Conservation (phyloP, 73 alveolate species). For the Paramecium caudatum region DNA sequence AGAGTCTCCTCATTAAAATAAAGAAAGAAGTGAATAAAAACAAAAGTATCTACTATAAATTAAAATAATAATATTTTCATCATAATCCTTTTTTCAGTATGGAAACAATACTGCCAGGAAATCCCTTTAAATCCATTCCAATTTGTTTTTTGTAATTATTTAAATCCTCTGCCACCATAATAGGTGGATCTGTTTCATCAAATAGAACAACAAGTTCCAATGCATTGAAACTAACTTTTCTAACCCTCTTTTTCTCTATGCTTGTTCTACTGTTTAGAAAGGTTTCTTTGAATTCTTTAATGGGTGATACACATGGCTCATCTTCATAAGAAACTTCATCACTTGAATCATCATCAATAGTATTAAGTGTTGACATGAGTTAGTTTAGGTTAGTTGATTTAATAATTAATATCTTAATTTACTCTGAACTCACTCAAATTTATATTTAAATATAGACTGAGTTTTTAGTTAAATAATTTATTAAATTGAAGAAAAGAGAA, state of each 20-base stretch:
- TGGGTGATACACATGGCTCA: constrained; percentile 1
- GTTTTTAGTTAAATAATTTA: not conserved
- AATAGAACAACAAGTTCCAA: constrained; percentile 12
- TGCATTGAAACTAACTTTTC: constrained; percentile 42
- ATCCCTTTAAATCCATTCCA: not conserved
- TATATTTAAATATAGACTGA: not conserved
- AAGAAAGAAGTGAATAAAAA: constrained; percentile 45
- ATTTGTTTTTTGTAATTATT: not conserved
- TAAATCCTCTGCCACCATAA: constrained; percentile 41
- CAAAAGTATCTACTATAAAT: too few species aligned
- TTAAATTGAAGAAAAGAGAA: not conserved
- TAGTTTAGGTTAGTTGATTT: too few species aligned
- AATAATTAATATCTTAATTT: not conserved
- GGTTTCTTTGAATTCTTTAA: constrained; percentile 37
- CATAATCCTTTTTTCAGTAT: constrained; percentile 49
- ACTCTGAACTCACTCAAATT: not conserved
- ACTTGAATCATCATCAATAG: not conserved
- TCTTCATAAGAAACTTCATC: constrained; percentile 26
- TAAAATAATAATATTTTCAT: too few species aligned
- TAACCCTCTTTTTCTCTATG: not conserved
- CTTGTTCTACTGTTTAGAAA: not conserved
- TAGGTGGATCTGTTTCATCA: constrained; percentile 44
- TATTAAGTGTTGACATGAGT: constrained; percentile 10
- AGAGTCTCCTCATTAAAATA: constrained; percentile 61
- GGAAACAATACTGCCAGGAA: not conserved